Conservation (phyloP, 2,329 filamentous ascomycete species). For the Penicillium palitans region DNA sequence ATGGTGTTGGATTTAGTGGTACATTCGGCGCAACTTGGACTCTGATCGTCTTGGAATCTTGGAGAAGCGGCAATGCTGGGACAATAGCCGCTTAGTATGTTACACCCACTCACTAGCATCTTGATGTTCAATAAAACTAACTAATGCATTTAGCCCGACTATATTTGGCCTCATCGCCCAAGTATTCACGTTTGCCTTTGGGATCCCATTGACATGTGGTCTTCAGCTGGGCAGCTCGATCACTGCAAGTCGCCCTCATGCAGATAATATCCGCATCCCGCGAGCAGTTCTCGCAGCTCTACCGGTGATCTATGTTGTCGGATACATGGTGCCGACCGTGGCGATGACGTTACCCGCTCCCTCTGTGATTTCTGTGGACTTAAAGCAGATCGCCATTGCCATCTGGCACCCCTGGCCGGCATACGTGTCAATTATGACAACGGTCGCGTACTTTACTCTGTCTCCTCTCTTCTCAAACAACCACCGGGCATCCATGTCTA, state of each 20-base stretch:
- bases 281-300: slow-evolving; percentile 38
- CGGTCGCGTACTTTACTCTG: slow-evolving; percentile 29
- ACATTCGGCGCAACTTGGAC: slow-evolving; percentile 46
- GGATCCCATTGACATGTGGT: slow-evolving; percentile 46
- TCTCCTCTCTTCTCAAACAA: slow-evolving; percentile 28
- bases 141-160: slow-evolving; percentile 27
- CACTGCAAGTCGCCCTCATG: slow-evolving; percentile 38
- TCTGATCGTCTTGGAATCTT: slow-evolving; percentile 47
- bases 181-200: slow-evolving; percentile 47
- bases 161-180: slow-evolving; percentile 47
- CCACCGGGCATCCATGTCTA: slow-evolving; percentile 29
- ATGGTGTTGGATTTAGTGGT: slow-evolving; percentile 43
- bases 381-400: slow-evolving; percentile 51
- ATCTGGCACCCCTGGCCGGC: slow-evolving; percentile 55
- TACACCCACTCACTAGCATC: neutral
- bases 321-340: slow-evolving; percentile 48
- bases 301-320: slow-evolving; percentile 44
- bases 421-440: slow-evolving; percentile 46
- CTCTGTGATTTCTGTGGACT: slow-evolving; percentile 37
- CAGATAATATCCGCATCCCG: slow-evolving; percentile 36
- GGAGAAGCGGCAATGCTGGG: slow-evolving; percentile 47
- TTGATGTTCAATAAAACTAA: slow-evolving; percentile 16
- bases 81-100: slow-evolving; percentile 46
- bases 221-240: slow-evolving; percentile 48
- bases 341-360: slow-evolving; percentile 49